Evolutionary conservation across 495 filamentous ascomycete species (phyloP).

Genomic region (Amphirosellinia nigrospora): DNA sequence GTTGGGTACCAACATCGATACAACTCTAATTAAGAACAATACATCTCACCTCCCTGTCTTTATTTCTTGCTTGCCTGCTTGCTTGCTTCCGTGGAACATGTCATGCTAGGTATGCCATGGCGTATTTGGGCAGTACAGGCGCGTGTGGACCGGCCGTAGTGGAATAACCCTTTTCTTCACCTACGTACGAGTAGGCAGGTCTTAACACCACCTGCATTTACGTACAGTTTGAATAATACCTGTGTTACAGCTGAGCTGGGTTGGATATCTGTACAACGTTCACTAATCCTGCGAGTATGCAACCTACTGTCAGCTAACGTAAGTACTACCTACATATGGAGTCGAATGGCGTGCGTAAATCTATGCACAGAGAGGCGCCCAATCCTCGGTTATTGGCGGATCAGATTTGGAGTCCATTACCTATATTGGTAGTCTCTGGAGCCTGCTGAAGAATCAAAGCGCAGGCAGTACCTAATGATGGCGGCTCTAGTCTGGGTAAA

Average conservation of each 20-base stretch:
- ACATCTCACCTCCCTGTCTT: not conserved
- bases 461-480: not conserved
- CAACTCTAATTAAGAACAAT: not conserved
- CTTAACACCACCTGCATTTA: not conserved
- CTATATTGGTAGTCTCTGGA: not conserved
- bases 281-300: not conserved
- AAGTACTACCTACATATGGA: not conserved
- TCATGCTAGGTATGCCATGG: slow-evolving; percentile 1
- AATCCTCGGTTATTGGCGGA: slow-evolving; percentile 12
- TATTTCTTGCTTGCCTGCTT: too few species aligned
- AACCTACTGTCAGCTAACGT: not conserved
- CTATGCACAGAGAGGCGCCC: not conserved
- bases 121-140: slow-evolving; percentile 6
- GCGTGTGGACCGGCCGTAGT: not conserved
- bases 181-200: too few species aligned
- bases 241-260: too few species aligned
- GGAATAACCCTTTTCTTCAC: not conserved
- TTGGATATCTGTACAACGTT: not conserved
- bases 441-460: not conserved
- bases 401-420: not conserved
- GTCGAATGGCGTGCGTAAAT: not conserved
- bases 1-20: slow-evolving; percentile 26
- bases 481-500: not conserved
- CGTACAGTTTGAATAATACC: too few species aligned
- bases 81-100: slow-evolving; percentile 13